Evolutionary conservation across 176 grass and related monocot genomes (phyloP).

Genomic region (Saccharum officinarum): DNA sequence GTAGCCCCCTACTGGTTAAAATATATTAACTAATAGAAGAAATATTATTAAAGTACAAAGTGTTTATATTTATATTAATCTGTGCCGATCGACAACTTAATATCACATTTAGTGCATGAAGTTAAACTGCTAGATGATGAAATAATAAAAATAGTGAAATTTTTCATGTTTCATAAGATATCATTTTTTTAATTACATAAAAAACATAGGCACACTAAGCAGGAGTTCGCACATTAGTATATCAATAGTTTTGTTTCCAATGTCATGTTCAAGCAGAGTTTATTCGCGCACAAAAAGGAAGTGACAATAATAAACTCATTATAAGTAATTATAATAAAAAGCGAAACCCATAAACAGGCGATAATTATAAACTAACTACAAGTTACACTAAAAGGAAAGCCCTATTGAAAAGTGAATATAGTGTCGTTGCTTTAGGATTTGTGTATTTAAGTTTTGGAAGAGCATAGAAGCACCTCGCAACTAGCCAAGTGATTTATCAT

Average conservation of each 20-base stretch:
- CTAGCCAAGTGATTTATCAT: background rate
- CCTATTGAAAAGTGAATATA: background rate
- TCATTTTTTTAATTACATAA: background rate
- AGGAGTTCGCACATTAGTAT: background rate
- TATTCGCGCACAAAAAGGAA: background rate
- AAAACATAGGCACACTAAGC: background rate
- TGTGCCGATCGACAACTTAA: background rate
- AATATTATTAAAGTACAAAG: slow-evolving; percentile 7
- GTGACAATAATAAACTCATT: background rate
- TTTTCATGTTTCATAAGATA: background rate
- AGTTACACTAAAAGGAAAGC: background rate
- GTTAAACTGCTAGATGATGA: background rate
- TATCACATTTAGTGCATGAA: background rate
- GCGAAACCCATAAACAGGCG: background rate
- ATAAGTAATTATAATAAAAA: background rate
- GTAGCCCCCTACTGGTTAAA: no score
- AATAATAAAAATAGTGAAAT: background rate
- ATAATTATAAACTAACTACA: background rate
- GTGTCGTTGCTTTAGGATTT: background rate
- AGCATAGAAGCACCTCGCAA: background rate
- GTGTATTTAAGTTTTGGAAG: background rate
- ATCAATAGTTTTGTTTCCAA: background rate
- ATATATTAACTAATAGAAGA: no score
- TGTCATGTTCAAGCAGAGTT: background rate
- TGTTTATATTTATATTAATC: background rate